Base-by-base conservation (phyloP, 805 yeast species). In the Candida ponderosae region DNA sequence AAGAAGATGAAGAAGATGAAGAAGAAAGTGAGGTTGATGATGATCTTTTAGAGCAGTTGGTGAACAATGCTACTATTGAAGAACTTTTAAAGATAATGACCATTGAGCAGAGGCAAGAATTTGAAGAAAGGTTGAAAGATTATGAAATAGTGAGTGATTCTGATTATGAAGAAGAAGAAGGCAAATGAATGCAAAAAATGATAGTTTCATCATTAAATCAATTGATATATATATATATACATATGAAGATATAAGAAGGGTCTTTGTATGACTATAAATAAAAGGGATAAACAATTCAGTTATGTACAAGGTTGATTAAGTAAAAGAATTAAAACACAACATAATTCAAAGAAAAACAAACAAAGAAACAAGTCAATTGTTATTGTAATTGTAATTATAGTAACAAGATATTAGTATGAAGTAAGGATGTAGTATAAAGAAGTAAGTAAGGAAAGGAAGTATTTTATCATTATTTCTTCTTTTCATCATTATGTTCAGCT, bases 51-150 rank as follows among this genome's bases (percentile, higher is more conserved):
- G 24, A 21, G 24, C 7, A 8, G 4, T 20, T 39, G 18, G 20
- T 41, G 11, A 34, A 39, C 11, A 26, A 35, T 20, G 42, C 45
- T 6, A 9, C 33, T 2, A 18, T 28, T 6, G 38, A 39, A 10
- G 19, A 39, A 21, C 29, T 41, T 3, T 21, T 33, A 24, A 24
- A 18, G 6, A 15, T 24, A 9, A 20, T 41, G 24, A 36, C 37
- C 4, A 26, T 34, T 5, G 40, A 35, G 5, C 40, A 41, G 21
- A 24, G 15, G 17, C 4, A 10, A 19, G 21, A 30, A 11, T 41
- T 41, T 21, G 36, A 32, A 31, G 17, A 31, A 26, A 18, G 33
- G 24, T 8, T 41, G 17, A 18, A 27, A 13, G 14, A 39, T 7
- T 33, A 37, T 19, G 35, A 39, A 6, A 21, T 32, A 15, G 16